Base-by-base conservation (phyloP, 129 eudicot species). In the Artemisia annua region DNA sequence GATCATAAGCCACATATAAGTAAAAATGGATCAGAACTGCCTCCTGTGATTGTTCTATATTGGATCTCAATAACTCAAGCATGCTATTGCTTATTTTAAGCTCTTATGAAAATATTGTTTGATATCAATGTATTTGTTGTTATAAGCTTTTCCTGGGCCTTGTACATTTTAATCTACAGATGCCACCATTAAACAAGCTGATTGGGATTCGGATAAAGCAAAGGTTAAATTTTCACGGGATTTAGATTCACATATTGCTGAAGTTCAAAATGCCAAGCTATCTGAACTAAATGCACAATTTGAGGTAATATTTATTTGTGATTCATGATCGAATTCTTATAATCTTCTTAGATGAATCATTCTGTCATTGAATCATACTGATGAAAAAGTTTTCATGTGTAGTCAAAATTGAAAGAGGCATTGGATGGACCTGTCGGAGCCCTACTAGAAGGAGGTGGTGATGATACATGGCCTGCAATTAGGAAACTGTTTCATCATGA, bases 141-240 rank as follows among this genome's bases (percentile, higher is more conserved):
- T 55, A 55, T 55, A 18, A 8, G 61, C 28, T 17, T 3, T 63
- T 11, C 66, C 39, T 19, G 48, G 6, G 19, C 58, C 74, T 66
- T 67, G 48, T 30, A n/a, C 46, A 55, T 65, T 65, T 14, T 20
- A 48, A 18, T 78, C 73, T 66, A 76, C 83, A 94, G 97, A 94
- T 83, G 90, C 86, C 61, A 44, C 82, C 63, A 83, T 94, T 73
- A 82, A 77, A 66, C 98, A 87, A 77, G 93, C 99, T 22, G 81
- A 85, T 71, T 94, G 99, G 97, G 97, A 94, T 58, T 51, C 85
- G 19, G 64, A 76, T 63, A 94, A 85, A 88, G 81, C 82, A 53
- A 84, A 87, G 78, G 95, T 85, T 44, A 90, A 94, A 72, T 88
- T 94, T 75, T 76, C 82, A 58, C 97, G 96, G 77, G 98, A 94